Conservation (phyloP, 2,329 filamentous ascomycete genomes). For the Trichoderma atroviride region DNA sequence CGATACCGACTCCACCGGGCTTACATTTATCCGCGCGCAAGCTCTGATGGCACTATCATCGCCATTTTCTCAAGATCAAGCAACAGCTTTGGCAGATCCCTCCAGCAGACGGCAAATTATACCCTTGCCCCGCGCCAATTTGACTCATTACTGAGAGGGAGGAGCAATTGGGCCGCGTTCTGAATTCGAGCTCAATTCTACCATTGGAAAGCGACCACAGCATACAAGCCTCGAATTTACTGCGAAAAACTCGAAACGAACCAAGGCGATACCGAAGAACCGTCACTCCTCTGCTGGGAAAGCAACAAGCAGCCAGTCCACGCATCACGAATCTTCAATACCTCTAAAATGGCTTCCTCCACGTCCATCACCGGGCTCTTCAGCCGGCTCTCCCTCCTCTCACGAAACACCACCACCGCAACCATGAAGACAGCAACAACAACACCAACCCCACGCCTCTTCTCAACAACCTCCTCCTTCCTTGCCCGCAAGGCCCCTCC, state of each 20-base stretch:
- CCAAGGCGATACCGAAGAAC: background rate
- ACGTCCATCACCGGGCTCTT: constrained; percentile 39
- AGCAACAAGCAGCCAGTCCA: background rate
- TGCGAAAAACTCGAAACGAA: background rate
- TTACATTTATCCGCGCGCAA: constrained; percentile 1
- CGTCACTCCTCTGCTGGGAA: background rate
- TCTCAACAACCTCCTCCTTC: constrained; percentile 39
- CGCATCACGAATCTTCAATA: background rate
- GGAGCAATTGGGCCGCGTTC: background rate
- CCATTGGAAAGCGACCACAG: background rate
- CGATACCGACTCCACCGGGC: background rate
- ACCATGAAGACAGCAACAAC: constrained; percentile 20
- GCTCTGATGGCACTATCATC: background rate
- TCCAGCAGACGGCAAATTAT: background rate
- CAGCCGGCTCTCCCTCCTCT: constrained; percentile 30
- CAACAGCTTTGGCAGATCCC: background rate
- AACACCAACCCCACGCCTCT: constrained; percentile 32
- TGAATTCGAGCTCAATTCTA: background rate
- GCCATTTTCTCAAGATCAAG: constrained; percentile 8
- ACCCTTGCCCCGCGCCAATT: background rate
- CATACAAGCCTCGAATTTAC: background rate
- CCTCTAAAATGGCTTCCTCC: constrained; percentile 35
- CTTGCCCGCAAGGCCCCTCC: constrained; percentile 39
- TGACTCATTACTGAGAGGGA: background rate
- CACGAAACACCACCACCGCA: constrained; percentile 21